Percentiles rank a stretch among this genome's conserved stretches.
These are phyloP conservation scores for Heliocybe sulcata DNA, from an alignment of 1,284 basidiomycete species.

Conservation along the genomic window DNA sequence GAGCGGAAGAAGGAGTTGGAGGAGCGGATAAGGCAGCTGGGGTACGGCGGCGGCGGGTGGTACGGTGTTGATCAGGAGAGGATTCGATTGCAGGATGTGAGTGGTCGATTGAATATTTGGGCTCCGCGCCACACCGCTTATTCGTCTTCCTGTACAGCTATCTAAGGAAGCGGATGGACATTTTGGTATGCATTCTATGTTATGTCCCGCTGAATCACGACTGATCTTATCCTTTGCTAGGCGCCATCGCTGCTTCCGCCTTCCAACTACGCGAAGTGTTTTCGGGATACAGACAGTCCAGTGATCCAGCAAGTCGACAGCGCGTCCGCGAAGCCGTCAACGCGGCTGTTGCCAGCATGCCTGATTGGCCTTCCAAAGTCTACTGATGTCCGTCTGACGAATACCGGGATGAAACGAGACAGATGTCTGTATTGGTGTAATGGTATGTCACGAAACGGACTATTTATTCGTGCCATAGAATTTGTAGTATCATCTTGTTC, in stretches of 20 bases:
- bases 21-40: background rate
- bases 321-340: conserved; percentile 32
- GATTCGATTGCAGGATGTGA: background rate
- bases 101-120: background rate
- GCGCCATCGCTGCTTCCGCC: conserved; percentile 25
- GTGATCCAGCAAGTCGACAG: conserved; percentile 28
- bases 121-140: too few species aligned
- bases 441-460: too few species aligned
- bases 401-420: too few species aligned
- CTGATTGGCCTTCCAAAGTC: conserved; percentile 25
- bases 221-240: conserved; percentile 11
- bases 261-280: conserved; percentile 31
- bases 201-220: background rate
- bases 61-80: conserved; percentile 3
- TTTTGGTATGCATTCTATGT: conserved; percentile 16
- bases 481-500: too few species aligned
- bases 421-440: too few species aligned
- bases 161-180: conserved; percentile 25
- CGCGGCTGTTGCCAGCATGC: conserved; percentile 26
- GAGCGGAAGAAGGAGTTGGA: background rate
- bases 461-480: too few species aligned
- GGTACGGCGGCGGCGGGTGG: background rate
- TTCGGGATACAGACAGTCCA: conserved; percentile 28
- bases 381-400: background rate
- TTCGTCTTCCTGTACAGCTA: conserved; percentile 15